phyloP scores from a whole-genome alignment of 306 rosid genomes.

The Crotalaria pallida region DNA sequence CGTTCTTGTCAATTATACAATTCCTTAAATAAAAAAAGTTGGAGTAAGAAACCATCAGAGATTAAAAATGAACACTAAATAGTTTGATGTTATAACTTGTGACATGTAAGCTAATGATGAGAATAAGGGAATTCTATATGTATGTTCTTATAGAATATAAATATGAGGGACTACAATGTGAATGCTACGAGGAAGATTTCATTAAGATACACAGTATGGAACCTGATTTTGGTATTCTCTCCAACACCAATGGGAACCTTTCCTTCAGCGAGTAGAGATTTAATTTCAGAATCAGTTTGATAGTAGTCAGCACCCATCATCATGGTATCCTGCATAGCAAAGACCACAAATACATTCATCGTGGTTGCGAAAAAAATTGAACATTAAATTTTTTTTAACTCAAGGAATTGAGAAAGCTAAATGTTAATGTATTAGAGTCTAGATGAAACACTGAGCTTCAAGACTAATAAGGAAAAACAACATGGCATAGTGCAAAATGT shows the following conservation, averaged over 20 bases:
- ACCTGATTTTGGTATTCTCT: conserved; percentile 83
- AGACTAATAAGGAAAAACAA: background rate
- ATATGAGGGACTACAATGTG: background rate
- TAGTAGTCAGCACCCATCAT: conserved; percentile 97
- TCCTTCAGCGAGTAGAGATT: conserved; percentile 48
- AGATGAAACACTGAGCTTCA: background rate
- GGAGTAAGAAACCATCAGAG: conserved; percentile 17
- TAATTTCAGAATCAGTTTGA: conserved; percentile 81
- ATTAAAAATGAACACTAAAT: background rate
- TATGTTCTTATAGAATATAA: background rate
- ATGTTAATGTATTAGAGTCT: background rate
- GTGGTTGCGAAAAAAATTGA: background rate
- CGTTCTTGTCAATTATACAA: conserved; percentile 91
- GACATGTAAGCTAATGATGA: background rate
- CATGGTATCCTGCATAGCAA: conserved; percentile 67
- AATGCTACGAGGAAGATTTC: background rate
- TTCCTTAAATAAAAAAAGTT: conserved; percentile 44
- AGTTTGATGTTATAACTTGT: background rate
- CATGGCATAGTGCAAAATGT: background rate
- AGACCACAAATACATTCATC: conserved; percentile 5
- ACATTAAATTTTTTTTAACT: background rate
- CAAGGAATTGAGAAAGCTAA: background rate
- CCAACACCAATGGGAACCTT: conserved; percentile 90
- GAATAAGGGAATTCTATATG: too few species aligned
- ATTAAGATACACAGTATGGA: background rate